Base-by-base conservation (phyloP, 2,329 filamentous ascomycete genomes). In the Pseudogymnoascus sp. region DNA sequence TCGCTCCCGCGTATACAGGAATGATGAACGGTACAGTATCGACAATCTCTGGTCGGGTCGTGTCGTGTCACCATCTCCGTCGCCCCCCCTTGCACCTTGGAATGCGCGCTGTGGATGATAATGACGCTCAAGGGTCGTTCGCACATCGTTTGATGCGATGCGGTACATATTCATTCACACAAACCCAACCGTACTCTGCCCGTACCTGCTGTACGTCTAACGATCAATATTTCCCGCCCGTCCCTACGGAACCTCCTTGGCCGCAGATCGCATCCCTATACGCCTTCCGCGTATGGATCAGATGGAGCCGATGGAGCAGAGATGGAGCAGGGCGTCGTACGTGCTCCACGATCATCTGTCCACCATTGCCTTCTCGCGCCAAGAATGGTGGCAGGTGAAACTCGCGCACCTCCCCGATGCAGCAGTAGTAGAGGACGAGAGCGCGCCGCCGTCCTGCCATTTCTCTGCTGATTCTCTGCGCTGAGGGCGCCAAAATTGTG, bases 151-250 rank as follows among this genome's bases (percentile, higher is more conserved):
- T 11, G 14, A 29, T 26, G 29, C 21, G 14, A 29, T 26, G 29
- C 13, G 19, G 44, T 50, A 50, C 44, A 29, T 50, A 29, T 14
- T 47, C 29, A 19, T 19, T 26, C 24, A 26, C 7, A 38, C 6
- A 38, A 38, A 38, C 37, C 7, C 37, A 16, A 47, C 42, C 42
- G 24, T 29, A 29, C 24, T 21, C 42, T 26, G 42, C 29, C 29
- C 26, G 8, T 56, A 19, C 50, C 5, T 33, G 10, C 16, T 33
- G 10, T 31, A 29, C 47, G 14, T 56, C 47, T 29, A 50, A 56
- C 47, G 47, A 56, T 56, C 50, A 56, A 56, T 56, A 56, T 56
- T 56, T 56, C 50, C 50, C 50, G n/a, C 50, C 50, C 50, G 50
- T 19, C 50, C 50, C 29, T 19, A 33, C 50, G 50, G 29, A 56